Evolutionary conservation across 257 asterid species (phyloP).

Genomic region (Ehretia macrophylla): DNA sequence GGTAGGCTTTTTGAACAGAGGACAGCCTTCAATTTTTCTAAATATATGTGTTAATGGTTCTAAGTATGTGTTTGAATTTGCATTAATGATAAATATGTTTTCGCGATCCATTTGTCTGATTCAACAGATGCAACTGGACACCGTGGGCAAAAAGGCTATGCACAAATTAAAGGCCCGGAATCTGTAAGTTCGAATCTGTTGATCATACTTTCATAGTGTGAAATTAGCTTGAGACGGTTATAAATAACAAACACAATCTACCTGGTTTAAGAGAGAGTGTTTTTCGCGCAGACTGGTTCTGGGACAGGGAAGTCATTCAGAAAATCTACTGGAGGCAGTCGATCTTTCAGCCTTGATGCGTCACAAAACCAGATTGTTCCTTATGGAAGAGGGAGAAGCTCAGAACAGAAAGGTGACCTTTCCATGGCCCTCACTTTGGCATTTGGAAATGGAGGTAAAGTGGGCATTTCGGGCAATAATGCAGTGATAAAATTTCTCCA

Average conservation of each 20-base stretch:
- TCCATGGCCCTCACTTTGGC: slow-evolving; percentile 67
- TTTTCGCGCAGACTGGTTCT: slow-evolving; percentile 43
- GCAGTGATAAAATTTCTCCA: slow-evolving; percentile 62
- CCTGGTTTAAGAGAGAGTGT: not conserved
- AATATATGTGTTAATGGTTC: no score
- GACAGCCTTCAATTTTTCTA: no score
- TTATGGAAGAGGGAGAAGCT: slow-evolving; percentile 43
- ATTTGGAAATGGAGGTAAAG: slow-evolving; percentile 50
- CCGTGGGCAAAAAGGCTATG: slow-evolving; percentile 48
- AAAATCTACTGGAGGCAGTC: slow-evolving; percentile 29
- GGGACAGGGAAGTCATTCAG: slow-evolving; percentile 37
- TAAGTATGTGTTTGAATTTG: not conserved
- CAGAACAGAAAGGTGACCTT: slow-evolving; percentile 45
- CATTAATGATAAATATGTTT: not conserved
- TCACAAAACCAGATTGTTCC: slow-evolving; percentile 62
- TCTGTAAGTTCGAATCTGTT: slow-evolving; percentile 42
- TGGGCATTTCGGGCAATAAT: slow-evolving; percentile 40
- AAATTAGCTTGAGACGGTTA: not conserved
- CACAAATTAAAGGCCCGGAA: slow-evolving; percentile 43
- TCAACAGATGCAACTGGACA: slow-evolving; percentile 47
- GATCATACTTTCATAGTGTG: not conserved
- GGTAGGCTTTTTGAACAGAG: no score
- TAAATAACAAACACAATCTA: not conserved
- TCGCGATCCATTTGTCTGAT: slow-evolving; percentile 5
- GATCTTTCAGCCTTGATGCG: slow-evolving; percentile 35